These are phyloP conservation scores for Exobasidium rhododendri DNA, from an alignment of 1,284 basidiomycete species.

Conservation along the genomic window DNA sequence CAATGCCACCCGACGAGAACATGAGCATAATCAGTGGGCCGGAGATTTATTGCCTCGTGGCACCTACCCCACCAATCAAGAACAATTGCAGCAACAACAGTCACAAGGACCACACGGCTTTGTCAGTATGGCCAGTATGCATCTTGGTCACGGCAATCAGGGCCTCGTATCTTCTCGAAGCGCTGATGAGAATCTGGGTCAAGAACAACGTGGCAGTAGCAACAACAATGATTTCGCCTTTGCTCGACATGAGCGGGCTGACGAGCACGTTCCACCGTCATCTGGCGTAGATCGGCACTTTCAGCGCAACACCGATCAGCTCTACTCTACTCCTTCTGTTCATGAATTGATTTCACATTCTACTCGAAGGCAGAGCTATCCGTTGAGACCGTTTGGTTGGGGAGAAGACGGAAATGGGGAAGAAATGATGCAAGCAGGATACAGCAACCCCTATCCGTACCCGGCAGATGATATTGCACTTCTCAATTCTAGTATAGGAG, in stretches of 20 bases:
- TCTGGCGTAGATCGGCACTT: background rate
- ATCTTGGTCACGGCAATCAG: background rate
- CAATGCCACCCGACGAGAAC: background rate
- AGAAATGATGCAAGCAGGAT: background rate
- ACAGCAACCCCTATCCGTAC: slow-evolving; percentile 7
- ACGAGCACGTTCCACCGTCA: too few species aligned
- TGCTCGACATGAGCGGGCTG: too few species aligned
- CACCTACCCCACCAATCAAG: background rate
- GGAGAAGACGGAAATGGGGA: background rate
- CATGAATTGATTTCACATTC: slow-evolving; percentile 11
- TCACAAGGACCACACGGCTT: background rate
- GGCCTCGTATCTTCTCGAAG: background rate
- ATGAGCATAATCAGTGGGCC: slow-evolving; percentile 32
- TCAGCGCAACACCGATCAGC: background rate
- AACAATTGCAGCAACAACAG: background rate
- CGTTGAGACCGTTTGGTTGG: background rate
- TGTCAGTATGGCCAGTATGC: slow-evolving; percentile 14
- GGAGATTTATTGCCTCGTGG: slow-evolving; percentile 28
- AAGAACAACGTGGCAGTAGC: background rate
- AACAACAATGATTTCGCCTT: background rate
- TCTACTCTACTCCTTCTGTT: slow-evolving; percentile 10
- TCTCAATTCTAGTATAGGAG: slow-evolving; percentile 9
- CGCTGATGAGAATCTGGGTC: slow-evolving; percentile 4
- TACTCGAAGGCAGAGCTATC: slow-evolving; percentile 4
- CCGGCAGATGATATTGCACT: slow-evolving; percentile 18